A percentile compares a stretch with the other conserved stretches of the same genome.
Evolutionary conservation across 2,329 filamentous ascomycete species (phyloP).

Genomic region (Pseudocercospora fuligena): DNA sequence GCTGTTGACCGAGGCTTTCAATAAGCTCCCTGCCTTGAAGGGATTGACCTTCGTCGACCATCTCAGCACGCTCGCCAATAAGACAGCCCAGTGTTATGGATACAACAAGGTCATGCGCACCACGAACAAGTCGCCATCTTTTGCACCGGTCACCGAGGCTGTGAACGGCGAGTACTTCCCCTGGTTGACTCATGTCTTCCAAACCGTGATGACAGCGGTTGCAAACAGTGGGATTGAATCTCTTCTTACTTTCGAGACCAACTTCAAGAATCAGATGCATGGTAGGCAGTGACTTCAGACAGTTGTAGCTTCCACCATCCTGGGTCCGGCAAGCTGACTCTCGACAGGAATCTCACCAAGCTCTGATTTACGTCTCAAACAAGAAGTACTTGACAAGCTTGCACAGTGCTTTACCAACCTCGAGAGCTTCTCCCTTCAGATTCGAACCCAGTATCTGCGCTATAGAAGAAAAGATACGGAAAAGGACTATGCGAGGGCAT

Average conservation of each 20-base stretch:
- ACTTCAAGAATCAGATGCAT: conserved; percentile 13
- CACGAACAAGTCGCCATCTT: conserved; percentile 22
- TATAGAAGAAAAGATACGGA: conserved; percentile 8
- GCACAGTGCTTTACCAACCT: conserved; percentile 22
- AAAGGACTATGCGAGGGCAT: conserved; percentile 9
- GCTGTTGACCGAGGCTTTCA: conserved; percentile 34
- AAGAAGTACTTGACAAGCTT: conserved; percentile 15
- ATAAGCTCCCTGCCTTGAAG: conserved; percentile 25
- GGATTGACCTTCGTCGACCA: conserved; percentile 23
- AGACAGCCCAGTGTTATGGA: conserved; percentile 20
- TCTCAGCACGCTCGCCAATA: conserved; percentile 17
- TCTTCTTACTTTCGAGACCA: conserved; percentile 23
- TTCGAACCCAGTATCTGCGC: conserved; percentile 18
- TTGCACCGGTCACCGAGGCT: conserved; percentile 6
- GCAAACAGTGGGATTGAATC: conserved; percentile 27
- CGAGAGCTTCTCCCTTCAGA: conserved; percentile 22
- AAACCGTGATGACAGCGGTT: conserved; percentile 26
- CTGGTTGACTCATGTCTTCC: conserved; percentile 29
- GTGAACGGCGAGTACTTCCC: conserved; percentile 18
- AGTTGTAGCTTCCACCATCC: neutral
- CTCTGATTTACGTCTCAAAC: conserved; percentile 26
- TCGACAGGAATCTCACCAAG: conserved; percentile 18
- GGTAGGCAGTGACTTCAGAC: neutral
- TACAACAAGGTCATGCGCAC: conserved; percentile 29
- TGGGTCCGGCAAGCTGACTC: neutral